A percentile compares a stretch with the other conserved stretches of the same genome.
phyloP scores from a whole-genome alignment of 768 basidiomycete genomes.

The Xerocomus brunneocitrinus region DNA sequence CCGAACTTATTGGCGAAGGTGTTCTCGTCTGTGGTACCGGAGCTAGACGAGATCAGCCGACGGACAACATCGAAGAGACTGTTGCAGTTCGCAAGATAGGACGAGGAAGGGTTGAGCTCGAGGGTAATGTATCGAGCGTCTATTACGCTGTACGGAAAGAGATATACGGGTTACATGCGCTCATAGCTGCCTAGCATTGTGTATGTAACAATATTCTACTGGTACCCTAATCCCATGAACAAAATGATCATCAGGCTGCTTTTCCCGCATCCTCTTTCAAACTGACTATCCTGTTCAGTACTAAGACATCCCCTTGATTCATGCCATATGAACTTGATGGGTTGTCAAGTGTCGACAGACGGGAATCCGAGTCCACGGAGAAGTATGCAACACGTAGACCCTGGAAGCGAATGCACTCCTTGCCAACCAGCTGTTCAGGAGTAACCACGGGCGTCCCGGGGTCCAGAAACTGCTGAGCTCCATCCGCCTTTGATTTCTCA shows the following conservation, averaged over 20 bases:
- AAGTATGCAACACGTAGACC: slow-evolving; percentile 95
- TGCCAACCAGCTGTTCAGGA: slow-evolving; percentile 72
- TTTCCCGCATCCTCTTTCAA: slow-evolving; percentile 95
- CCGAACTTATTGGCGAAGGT: slow-evolving; percentile 97
- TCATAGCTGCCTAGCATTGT: slow-evolving; percentile 59
- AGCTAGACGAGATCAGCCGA: slow-evolving; percentile 39
- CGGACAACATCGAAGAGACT: slow-evolving; percentile 52
- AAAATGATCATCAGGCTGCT: slow-evolving; percentile 16
- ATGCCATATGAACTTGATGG: slow-evolving; percentile 37
- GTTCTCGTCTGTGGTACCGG: slow-evolving; percentile 81
- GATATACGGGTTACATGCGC: slow-evolving; percentile 87
- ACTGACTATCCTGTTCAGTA: slow-evolving; percentile 89
- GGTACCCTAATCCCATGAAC: not conserved
- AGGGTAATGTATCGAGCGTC: slow-evolving; percentile 82
- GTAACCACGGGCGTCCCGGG: slow-evolving; percentile 69
- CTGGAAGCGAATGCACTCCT: slow-evolving; percentile 95
- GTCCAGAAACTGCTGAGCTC: slow-evolving; percentile 30
- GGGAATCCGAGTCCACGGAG: slow-evolving; percentile 83
- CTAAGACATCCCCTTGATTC: slow-evolving; percentile 70
- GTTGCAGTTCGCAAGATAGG: slow-evolving; percentile 89
- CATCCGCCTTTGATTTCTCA: slow-evolving; percentile 51
- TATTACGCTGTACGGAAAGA: slow-evolving; percentile 88
- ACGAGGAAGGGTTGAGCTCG: slow-evolving; percentile 81
- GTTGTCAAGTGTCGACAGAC: slow-evolving; percentile 60
- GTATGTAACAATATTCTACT: slow-evolving; percentile 10